phyloP scores from a whole-genome alignment of 2,329 filamentous ascomycete genomes.

The Ophioceras dolichostomum region DNA sequence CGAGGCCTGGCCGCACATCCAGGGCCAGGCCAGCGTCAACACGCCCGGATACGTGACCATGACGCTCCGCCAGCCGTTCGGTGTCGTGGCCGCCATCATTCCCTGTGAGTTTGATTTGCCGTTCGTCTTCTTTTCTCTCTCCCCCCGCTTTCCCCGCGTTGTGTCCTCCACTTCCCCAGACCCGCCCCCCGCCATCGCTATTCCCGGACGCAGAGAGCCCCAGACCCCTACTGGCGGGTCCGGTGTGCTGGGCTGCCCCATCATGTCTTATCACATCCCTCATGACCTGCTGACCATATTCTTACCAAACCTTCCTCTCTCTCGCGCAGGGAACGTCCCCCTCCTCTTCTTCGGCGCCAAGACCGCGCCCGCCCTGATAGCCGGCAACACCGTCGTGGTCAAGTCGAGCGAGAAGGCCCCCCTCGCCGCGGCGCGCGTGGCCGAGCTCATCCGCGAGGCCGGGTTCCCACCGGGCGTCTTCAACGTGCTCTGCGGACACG shows the following conservation, averaged over 20 bases:
- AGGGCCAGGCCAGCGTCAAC: conserved; percentile 32
- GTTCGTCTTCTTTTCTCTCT: no score
- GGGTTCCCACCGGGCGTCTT: conserved; percentile 60
- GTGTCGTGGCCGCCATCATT: conserved; percentile 43
- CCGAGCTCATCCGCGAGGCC: conserved; percentile 49
- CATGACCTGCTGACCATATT: no score
- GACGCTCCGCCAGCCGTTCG: conserved; percentile 34
- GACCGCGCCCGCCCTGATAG: conserved; percentile 47
- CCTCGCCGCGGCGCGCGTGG: conserved; percentile 42
- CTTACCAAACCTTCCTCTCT: no score
- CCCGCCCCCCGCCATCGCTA: no score
- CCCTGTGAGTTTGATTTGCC: conserved; percentile 30
- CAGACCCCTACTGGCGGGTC: no score
- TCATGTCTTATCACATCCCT: no score
- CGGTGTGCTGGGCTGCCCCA: no score
- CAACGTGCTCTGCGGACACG: conserved; percentile 55
- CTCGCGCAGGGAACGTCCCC: conserved; percentile 45
- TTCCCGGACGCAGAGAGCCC: no score
- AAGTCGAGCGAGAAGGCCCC: conserved; percentile 48
- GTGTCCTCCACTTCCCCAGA: no score
- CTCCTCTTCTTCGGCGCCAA: conserved; percentile 57
- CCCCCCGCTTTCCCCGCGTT: neutral
- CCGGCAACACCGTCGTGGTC: conserved; percentile 42
- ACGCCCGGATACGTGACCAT: conserved; percentile 33
- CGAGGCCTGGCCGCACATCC: conserved; percentile 26